A percentile compares a stretch with the other conserved stretches of the same genome.
Conservation (phyloP, 2,329 filamentous ascomycete genomes). For the Pestalotiopsis sp. region DNA sequence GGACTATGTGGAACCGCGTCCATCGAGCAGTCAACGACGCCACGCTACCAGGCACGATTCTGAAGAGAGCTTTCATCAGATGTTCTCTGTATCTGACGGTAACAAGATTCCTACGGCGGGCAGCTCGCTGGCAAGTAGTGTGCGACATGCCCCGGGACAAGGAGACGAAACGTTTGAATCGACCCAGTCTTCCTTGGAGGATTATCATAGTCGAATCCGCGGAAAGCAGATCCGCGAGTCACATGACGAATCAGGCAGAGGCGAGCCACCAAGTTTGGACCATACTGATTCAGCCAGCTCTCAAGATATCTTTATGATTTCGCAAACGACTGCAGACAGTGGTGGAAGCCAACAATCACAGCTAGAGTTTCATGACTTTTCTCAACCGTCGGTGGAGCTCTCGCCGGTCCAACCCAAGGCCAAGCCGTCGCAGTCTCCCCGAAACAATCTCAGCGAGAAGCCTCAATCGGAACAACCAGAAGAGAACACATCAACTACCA, state of each 20-base stretch:
- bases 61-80: conserved; percentile 58
- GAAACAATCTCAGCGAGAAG: conserved; percentile 16
- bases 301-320: conserved; percentile 32
- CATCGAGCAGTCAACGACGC: conserved; percentile 32
- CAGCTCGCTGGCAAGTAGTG: conserved; percentile 32
- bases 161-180: not conserved
- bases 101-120: conserved; percentile 42
- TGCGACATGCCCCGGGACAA: not conserved
- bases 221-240: conserved; percentile 40
- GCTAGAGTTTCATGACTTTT: conserved; percentile 10
- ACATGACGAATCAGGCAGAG: conserved; percentile 22
- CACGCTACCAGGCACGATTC: conserved; percentile 53
- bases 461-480: conserved; percentile 29
- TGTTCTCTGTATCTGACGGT: conserved; percentile 61
- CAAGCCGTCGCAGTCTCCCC: conserved; percentile 18
- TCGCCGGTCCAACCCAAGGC: conserved; percentile 16
- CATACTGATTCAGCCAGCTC: conserved; percentile 27
- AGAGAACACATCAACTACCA: conserved; percentile 41
- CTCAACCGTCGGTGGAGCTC: conserved; percentile 13
- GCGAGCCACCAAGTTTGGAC: conserved; percentile 18
- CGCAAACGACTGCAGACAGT: conserved; percentile 32
- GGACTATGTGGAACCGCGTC: conserved; percentile 35
- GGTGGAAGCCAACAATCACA: conserved; percentile 25
- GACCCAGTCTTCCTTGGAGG: conserved; percentile 30
- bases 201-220: conserved; percentile 50